phyloP scores from a whole-genome alignment of 1,284 basidiomycete genomes.

The Papiliotrema flavescens region DNA sequence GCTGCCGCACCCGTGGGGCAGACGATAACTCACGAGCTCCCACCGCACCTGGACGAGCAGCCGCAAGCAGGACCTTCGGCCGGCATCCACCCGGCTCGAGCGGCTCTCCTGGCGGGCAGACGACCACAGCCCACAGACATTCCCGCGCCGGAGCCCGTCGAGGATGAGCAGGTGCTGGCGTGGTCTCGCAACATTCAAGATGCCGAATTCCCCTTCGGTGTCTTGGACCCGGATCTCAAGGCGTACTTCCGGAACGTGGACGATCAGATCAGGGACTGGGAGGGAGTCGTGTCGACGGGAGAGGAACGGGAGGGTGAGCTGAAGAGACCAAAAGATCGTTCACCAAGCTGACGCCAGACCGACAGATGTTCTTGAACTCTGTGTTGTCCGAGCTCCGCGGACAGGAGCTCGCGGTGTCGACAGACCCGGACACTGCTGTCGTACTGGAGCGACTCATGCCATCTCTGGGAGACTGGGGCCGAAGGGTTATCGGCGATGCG shows the following conservation, averaged over 20 bases:
- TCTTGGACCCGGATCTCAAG: slow-evolving; percentile 80
- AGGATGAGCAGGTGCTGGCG: slow-evolving; percentile 11
- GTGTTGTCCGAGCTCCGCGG: slow-evolving; percentile 76
- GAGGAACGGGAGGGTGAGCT: slow-evolving; percentile 68
- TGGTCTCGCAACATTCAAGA: slow-evolving; percentile 48
- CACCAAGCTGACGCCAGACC: slow-evolving; percentile 55
- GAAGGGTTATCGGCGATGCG: slow-evolving; percentile 79
- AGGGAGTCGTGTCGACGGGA: slow-evolving; percentile 52
- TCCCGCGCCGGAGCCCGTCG: neutral
- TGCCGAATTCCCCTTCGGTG: slow-evolving; percentile 77
- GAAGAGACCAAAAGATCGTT: neutral
- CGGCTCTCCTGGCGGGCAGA: slow-evolving; percentile 32
- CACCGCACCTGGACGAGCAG: slow-evolving; percentile 3
- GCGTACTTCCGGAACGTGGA: slow-evolving; percentile 87
- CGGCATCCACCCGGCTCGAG: slow-evolving; percentile 40
- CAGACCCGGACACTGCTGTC: slow-evolving; percentile 85
- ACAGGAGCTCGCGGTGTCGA: slow-evolving; percentile 82
- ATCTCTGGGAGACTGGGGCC: slow-evolving; percentile 90
- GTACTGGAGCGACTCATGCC: slow-evolving; percentile 81
- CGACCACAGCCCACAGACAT: slow-evolving; percentile 6
- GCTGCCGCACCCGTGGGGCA: neutral
- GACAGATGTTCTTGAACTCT: slow-evolving; percentile 75
- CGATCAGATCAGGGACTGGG: slow-evolving; percentile 79
- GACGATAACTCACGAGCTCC: neutral
- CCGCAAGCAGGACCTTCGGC: slow-evolving; percentile 11